Base-by-base conservation (phyloP, 140 eudicot genomes). In the Cichorium intybus region DNA sequence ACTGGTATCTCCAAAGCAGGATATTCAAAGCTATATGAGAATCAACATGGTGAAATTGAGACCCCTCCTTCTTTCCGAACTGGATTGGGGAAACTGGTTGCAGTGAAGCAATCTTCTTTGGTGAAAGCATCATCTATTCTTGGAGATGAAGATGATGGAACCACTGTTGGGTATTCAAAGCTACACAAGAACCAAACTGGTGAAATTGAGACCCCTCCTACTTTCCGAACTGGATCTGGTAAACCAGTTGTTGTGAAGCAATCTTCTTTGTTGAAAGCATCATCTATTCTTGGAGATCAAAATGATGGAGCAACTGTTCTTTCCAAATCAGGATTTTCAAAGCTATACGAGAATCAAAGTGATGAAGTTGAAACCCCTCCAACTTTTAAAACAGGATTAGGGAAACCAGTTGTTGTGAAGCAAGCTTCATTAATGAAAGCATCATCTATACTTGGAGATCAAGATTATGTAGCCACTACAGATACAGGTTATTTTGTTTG, bases 381-480 rank as follows among this genome's bases (percentile, higher is more conserved):
- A 4, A 69, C 69, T 65, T 89, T 86, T 34, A 81, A 62, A 51
- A 89, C 84, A 24, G 92, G 95, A 79, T 77, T 48, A 35, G 89
- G 92, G 64, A 89, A 73, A 49, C 72, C 81, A 4, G 82, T 79
- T 66, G 72, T 64, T 16, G 60, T 84, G 35, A 89, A 86, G 70
- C 82, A 64, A 56, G 76, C 87, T 52, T 87, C 95, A 18, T 47
- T 84, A 53, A 72, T 80, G 5, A 86, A 72, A 82, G 95, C 97
- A 18, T 48, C 73, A 47, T 82, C 94, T 41, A 67, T 87, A 59
- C 81, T 87, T 22, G 83, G 86, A 31, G 48, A 56, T 70, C 51
- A 60, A 43, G 61, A 63, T 29, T 43, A 34, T 7, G 60, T 28
- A 61, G 60, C 6, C 24, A 21, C n/a, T 56, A 35, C 66, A 56